Conservation (phyloP, 2,329 filamentous ascomycete species). For the Colletotrichum spinosum region DNA sequence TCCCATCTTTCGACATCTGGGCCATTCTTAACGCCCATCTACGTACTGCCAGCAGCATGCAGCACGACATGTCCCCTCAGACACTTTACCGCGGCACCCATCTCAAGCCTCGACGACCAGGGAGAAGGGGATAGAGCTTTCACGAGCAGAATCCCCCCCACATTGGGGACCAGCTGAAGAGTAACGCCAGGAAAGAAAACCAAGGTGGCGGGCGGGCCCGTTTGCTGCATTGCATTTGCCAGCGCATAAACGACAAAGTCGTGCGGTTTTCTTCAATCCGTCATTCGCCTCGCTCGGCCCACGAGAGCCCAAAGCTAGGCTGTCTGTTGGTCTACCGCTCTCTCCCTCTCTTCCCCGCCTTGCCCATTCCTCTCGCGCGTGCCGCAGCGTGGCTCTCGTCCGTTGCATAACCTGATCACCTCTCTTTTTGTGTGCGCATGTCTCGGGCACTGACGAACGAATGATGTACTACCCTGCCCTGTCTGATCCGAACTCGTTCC, state of each 20-base stretch:
- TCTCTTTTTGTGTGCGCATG: too few relatives aligned
- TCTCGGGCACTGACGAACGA: too few relatives aligned
- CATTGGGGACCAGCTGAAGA: neutral
- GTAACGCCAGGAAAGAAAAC: neutral
- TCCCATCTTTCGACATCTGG: conserved; percentile 18
- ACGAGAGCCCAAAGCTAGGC: conserved; percentile 19
- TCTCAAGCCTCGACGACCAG: too few relatives aligned
- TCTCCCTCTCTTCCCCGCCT: too few relatives aligned
- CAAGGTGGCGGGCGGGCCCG: conserved; percentile 16
- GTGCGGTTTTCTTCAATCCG: neutral
- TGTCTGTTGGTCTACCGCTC: too few relatives aligned
- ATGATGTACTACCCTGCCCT: too few relatives aligned
- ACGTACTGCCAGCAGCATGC: neutral
- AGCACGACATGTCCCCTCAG: neutral
- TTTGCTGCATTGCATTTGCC: conserved; percentile 6
- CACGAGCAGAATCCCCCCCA: conserved; percentile 1
- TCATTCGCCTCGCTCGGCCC: conserved; percentile 23
- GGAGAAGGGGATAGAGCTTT: too few relatives aligned
- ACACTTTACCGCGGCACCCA: neutral
- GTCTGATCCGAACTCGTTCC: too few relatives aligned
- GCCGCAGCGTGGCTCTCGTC: too few relatives aligned
- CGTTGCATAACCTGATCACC: too few relatives aligned
- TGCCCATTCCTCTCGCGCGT: too few relatives aligned
- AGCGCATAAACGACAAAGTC: neutral
- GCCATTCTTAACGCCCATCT: conserved; percentile 2